Conservation (phyloP, 2,329 filamentous ascomycete species). For the Ilyonectria mors-panacis region DNA sequence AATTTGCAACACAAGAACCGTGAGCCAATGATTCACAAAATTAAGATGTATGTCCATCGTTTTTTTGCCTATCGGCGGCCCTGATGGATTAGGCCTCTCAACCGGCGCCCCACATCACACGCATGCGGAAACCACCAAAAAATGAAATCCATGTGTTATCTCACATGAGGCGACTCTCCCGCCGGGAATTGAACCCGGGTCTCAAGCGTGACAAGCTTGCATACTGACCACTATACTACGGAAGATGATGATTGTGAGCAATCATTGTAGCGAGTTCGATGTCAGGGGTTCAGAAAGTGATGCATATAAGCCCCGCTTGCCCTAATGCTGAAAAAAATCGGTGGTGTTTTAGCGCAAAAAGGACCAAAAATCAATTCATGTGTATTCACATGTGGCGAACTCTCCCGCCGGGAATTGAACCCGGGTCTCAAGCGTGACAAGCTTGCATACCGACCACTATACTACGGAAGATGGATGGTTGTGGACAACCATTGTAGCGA, state of each 20-base stretch:
- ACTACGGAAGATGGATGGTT: conserved; percentile 50
- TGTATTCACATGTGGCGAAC: conserved; percentile 38
- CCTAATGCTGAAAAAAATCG: neutral
- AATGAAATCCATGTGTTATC: conserved; percentile 6
- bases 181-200: conserved; percentile 34
- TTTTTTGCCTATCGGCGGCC: too few relatives aligned
- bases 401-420: conserved; percentile 50
- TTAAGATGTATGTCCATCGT: too few relatives aligned
- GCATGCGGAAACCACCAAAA: conserved; percentile 5
- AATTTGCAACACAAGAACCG: too few relatives aligned
- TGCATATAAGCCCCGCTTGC: neutral
- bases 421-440: conserved; percentile 51
- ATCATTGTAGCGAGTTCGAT: conserved; percentile 32
- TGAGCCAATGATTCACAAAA: too few relatives aligned
- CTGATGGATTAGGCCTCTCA: neutral
- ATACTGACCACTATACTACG: conserved; percentile 47
- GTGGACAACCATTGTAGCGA: conserved; percentile 37
- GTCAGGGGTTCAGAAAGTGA: neutral
- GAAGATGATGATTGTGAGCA: conserved; percentile 38
- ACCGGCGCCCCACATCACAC: neutral
- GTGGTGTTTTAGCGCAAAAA: neutral
- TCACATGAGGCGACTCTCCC: conserved; percentile 29
- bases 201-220: conserved; percentile 34
- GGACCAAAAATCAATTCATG: conserved; percentile 10
- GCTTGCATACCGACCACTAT: conserved; percentile 54